Percentiles rank a stretch among this genome's conserved stretches.
These are phyloP conservation scores for Nephelium lappaceum DNA, from an alignment of 345 rosid genomes.

Conservation along the genomic window DNA sequence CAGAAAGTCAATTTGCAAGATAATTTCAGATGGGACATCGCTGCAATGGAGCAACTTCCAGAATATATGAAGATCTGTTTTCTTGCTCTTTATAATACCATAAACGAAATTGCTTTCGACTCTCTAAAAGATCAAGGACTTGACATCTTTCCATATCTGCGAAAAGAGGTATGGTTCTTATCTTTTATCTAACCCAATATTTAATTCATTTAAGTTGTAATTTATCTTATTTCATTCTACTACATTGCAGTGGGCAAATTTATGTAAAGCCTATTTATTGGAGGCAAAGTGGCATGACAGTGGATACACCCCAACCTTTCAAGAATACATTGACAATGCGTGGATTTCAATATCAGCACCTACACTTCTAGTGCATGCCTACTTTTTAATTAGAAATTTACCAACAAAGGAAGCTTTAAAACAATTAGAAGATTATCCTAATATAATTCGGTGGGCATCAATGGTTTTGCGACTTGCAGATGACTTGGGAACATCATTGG, in stretches of 20 bases:
- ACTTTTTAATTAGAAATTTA: conserved; percentile 18
- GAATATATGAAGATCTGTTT: conserved; percentile 46
- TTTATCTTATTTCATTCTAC: no score
- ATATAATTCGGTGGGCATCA: conserved; percentile 28
- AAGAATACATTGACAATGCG: conserved; percentile 47
- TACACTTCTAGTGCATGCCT: conserved; percentile 27
- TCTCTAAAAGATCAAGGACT: no score
- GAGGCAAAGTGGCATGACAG: conserved; percentile 51
- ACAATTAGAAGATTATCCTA: conserved; percentile 13
- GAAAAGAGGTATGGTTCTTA: no score
- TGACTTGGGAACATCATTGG: conserved; percentile 52
- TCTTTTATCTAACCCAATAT: no score
- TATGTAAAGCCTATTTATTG: conserved; percentile 33
- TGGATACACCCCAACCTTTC: conserved; percentile 37
- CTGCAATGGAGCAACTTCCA: conserved; percentile 44
- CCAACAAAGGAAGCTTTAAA: conserved; percentile 21
- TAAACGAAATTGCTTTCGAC: no score
- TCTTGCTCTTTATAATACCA: conserved; percentile 22
- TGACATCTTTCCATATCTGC: no score
- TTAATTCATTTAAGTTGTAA: no score
- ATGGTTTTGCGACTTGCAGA: conserved; percentile 35
- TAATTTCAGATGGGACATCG: conserved; percentile 42
- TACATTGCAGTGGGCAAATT: conserved; percentile 40
- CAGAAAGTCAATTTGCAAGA: no score
- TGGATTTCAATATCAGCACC: conserved; percentile 43